Evolutionary conservation across 306 rosid species (phyloP), one percentile per base, ranked within the genome.

Genomic region (Quillaja saponaria): DNA sequence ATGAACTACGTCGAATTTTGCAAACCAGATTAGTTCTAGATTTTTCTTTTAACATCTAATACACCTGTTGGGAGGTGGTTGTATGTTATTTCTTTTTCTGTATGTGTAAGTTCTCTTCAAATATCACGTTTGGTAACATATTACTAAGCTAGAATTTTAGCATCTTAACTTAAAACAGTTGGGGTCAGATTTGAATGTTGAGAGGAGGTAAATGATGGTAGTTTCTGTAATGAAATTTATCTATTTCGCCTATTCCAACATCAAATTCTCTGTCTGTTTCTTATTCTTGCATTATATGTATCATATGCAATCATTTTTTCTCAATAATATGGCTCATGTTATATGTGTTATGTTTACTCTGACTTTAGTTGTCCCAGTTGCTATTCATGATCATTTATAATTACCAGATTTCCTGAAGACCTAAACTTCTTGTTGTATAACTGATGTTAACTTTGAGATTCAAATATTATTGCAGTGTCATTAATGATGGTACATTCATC

Each of bases 401-500:
- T 25, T 45, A 59, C 31, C 15, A 20, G 58, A 31, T 44, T 28
- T 8, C 25, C 25, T 16, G 33, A 16, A 47, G 14, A 45, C 7
- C 14, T 68, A 5, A 33, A 64, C 49, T 21, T 80, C 49, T 71
- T 31, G 34, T 52, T 34, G 63, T 10, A 34, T 62, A 68, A 71
- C 63, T 68, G 40, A 65, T 54, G 48, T 48, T 71, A 63, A 20
- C 61, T 48, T 77, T 68, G 40, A 37, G 40, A 37, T 37, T 5
- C 40, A 62, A 16, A 57, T 78, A 51, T 74, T 33, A 51, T 39
- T 79, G 84, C 95, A 89, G 98, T 71, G 84, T 81, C 64, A 65
- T 63, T 66, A 88, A 88, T 76, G 83, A 82, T 28, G 96, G 95
- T 18, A 87, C 72, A 19, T 88, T 41, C 80, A 82, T 92, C 76